These are phyloP conservation scores for Cudoniella acicularis DNA, from an alignment of 495 filamentous ascomycete genomes.

Conservation along the genomic window DNA sequence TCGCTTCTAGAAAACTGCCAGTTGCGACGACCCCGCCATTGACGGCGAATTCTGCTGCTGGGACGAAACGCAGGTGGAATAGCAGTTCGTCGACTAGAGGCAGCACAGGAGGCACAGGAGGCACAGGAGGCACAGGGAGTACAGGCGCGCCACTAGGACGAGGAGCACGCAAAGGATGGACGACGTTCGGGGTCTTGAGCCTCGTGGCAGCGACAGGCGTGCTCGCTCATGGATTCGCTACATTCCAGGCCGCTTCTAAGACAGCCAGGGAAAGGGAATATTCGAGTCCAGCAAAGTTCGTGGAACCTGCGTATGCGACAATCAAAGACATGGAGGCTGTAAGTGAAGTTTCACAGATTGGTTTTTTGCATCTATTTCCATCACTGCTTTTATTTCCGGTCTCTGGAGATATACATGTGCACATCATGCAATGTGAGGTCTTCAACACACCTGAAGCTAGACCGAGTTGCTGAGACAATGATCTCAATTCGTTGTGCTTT, in stretches of 20 bases:
- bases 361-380: neutral
- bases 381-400: neutral
- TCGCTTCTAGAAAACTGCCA: constrained; percentile 8
- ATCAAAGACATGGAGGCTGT: constrained; percentile 47
- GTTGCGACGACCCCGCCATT: neutral
- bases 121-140: neutral
- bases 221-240: constrained; percentile 37
- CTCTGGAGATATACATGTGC: neutral
- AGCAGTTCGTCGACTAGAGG: neutral
- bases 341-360: constrained; percentile 21
- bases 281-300: constrained; percentile 32
- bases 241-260: neutral
- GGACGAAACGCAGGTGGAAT: neutral
- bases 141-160: neutral
- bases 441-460: too few relatives aligned
- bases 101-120: neutral
- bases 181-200: constrained; percentile 25
- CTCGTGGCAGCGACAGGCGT: constrained; percentile 38
- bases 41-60: neutral
- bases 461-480: too few relatives aligned
- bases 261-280: constrained; percentile 17
- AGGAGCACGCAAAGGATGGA: constrained; percentile 13
- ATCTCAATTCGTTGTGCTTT: too few relatives aligned
- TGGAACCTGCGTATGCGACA: constrained; percentile 42
- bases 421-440: neutral